A percentile compares a stretch with the other conserved stretches of the same genome.
phyloP scores from a whole-genome alignment of 2,329 filamentous ascomycete species.

The Eutypa lata region DNA sequence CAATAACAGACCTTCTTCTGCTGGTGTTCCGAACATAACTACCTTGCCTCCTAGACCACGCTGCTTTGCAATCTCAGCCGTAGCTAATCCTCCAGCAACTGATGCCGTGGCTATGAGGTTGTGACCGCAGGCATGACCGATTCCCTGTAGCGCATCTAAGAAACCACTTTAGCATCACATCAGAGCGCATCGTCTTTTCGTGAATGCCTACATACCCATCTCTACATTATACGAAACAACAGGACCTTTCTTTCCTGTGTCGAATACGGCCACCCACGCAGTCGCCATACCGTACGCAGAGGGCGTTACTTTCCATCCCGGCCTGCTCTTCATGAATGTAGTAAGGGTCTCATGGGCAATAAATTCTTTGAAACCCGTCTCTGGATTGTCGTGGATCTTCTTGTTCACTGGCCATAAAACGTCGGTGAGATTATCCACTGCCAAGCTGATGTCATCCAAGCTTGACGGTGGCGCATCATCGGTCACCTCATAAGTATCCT shows the following conservation, averaged over 20 bases:
- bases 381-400: conserved; percentile 50
- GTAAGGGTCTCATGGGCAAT: conserved; percentile 49
- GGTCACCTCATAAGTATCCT: conserved; percentile 13
- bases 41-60: conserved; percentile 41
- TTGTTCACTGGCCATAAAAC: conserved; percentile 44
- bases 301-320: conserved; percentile 48
- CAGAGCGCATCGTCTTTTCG: no score
- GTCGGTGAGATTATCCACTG: conserved; percentile 35
- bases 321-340: conserved; percentile 39
- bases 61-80: conserved; percentile 40
- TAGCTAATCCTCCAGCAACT: conserved; percentile 43
- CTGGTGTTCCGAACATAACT: conserved; percentile 49
- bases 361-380: conserved; percentile 44
- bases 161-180: conserved; percentile 7
- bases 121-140: conserved; percentile 54
- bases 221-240: conserved; percentile 45
- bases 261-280: conserved; percentile 49
- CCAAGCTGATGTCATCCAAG: conserved; percentile 34
- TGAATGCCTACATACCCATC: conserved; percentile 33
- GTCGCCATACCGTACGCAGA: conserved; percentile 51
- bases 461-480: conserved; percentile 15
- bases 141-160: conserved; percentile 44
- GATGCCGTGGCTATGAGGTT: conserved; percentile 51
- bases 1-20: conserved; percentile 41
- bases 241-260: conserved; percentile 43